Evolutionary conservation across 139 green algal genomes (phyloP).

Genomic region (Klebsormidium nitens): DNA sequence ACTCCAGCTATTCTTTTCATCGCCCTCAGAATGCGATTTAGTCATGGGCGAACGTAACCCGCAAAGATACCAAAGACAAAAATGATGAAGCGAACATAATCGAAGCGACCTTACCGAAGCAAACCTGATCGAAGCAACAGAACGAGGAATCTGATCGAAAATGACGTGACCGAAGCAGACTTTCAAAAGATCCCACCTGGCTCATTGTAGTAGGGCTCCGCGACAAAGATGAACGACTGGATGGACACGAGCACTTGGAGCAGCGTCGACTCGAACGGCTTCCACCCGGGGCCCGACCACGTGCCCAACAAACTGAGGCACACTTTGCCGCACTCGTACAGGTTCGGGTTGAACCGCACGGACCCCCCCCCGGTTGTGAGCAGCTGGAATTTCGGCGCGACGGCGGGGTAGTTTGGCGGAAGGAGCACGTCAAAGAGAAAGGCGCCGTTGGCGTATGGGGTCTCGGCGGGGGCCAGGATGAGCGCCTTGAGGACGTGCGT

Average conservation of each 20-base stretch:
- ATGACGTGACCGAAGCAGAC: no score
- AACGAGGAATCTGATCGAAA: no score
- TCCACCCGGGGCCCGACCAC: conserved; percentile 46
- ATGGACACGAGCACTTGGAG: conserved; percentile 76
- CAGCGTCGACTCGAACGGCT: conserved; percentile 46
- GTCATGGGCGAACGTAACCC: no score
- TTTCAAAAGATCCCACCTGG: no score
- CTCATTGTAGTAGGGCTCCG: conserved; percentile 66
- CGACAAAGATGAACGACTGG: conserved; percentile 60
- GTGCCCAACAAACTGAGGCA: conserved; percentile 66
- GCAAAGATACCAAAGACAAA: no score
- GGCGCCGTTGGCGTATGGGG: conserved; percentile 65
- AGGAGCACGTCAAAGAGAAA: conserved; percentile 87
- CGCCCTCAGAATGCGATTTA: no score
- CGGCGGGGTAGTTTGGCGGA: conserved; percentile 57
- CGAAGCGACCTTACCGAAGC: no score
- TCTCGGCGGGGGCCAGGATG: conserved; percentile 58
- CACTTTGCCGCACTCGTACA: conserved; percentile 70
- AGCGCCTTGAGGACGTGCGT: conserved; percentile 20
- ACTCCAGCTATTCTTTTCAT: no score
- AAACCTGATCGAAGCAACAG: no score
- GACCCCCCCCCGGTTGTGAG: conserved; percentile 58
- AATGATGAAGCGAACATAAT: no score
- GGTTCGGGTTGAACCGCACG: conserved; percentile 67
- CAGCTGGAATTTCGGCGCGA: conserved; percentile 33